Evolutionary conservation across 192 early-diverging fungal genomes (phyloP), one percentile per base, ranked within the genome.

Genomic region (Spinellus fusiger): DNA sequence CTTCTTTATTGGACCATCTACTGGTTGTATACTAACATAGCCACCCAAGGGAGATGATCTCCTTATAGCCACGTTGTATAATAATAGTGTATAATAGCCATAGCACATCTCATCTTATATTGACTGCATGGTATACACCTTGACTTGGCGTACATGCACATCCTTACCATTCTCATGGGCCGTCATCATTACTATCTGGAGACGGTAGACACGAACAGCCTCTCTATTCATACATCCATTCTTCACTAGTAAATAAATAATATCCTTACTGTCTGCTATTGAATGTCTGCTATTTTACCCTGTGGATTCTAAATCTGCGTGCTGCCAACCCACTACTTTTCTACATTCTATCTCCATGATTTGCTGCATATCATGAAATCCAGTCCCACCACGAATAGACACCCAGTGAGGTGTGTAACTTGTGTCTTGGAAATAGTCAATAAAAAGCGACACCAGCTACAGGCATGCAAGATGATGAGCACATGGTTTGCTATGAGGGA

Each of bases 151-250:
- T 26, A 95, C 70, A 64, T 93, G 93, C 0, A 89, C 89, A 68
- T 95, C 93, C 61, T 86, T 85, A 18, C 93, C 93, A 56, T 89
- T 86, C 61, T 86, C 86, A 52, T 89, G 86, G 60, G 93, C 93
- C 4, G 73, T 68, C 2, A 85, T 56, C 12, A 95, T 72, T 7
- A 74, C 74, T 20, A 95, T 67, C 66, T 93, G 93, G 13, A 95
- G 56, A 23, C 86, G 47, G 64, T 85, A 75, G 0, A 83, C 77
- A 6, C 78, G 76, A 25, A 91, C 65, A 1, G 86, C 84, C 51
- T 72, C 69, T 55, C 72, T 74, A 47, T 50, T 70, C 33, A 16
- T 58, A n/a, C 5, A 16, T 25, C 15, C 15, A 13, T 46, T 38
- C 27, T 31, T 16, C 38, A 23, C 56, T 18, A 28, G 29, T 32